phyloP scores from a whole-genome alignment of 2,329 filamentous ascomycete genomes.

The Aureobasidium sp. region DNA sequence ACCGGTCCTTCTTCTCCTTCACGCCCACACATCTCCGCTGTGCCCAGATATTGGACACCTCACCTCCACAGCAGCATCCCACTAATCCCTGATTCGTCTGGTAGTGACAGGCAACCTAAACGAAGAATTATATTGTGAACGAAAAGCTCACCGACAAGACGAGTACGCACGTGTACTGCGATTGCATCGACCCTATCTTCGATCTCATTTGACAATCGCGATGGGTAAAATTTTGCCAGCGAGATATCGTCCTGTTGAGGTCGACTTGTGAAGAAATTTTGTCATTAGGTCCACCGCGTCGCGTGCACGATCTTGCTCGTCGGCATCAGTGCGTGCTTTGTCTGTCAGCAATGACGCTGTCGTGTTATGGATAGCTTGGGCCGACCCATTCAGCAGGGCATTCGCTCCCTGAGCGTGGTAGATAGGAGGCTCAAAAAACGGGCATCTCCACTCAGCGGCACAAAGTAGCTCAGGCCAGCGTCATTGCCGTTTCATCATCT shows the following conservation, averaged over 20 bases:
- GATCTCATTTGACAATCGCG: background rate
- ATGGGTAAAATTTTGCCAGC: slow-evolving; percentile 1
- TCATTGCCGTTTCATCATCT: slow-evolving; percentile 12
- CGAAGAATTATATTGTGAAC: background rate
- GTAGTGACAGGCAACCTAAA: background rate
- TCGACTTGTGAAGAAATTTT: background rate
- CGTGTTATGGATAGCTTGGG: background rate
- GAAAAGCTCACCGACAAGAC: background rate
- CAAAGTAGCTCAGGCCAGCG: background rate
- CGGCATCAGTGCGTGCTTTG: background rate
- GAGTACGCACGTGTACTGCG: background rate
- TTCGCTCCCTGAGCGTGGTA: background rate
- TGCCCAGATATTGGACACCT: background rate
- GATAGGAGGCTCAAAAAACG: slow-evolving; percentile 12
- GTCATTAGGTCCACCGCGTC: slow-evolving; percentile 1
- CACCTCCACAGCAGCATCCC: slow-evolving; percentile 1
- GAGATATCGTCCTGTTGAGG: background rate
- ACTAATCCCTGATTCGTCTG: background rate
- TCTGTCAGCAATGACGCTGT: slow-evolving; percentile 14
- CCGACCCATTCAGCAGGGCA: background rate
- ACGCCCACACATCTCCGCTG: slow-evolving; percentile 12
- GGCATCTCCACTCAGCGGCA: slow-evolving; percentile 2
- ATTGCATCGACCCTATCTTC: background rate
- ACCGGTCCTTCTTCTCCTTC: slow-evolving; percentile 3
- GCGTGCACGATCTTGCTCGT: background rate